Conservation (phyloP, 441 rosid genomes). For the Populus hybrid region DNA sequence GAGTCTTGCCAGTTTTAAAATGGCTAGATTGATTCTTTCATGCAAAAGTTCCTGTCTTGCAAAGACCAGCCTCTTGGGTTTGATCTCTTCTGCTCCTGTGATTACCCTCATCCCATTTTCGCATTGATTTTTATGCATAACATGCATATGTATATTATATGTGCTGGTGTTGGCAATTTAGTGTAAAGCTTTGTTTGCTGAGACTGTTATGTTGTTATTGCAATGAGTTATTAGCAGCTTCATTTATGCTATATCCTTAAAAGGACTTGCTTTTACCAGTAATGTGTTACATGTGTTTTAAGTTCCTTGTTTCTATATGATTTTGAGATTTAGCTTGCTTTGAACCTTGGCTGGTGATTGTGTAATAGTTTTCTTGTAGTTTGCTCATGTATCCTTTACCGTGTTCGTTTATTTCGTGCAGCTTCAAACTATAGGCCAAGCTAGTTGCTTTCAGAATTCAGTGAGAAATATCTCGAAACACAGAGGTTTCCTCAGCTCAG, state of each 20-base stretch:
- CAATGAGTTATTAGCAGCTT: no score
- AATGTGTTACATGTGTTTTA: neutral
- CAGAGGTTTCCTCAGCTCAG: slow-evolving; percentile 40
- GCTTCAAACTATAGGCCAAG: slow-evolving; percentile 36
- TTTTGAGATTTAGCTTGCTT: neutral
- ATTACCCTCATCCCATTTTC: slow-evolving; percentile 40
- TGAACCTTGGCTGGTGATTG: neutral
- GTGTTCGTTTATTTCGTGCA: slow-evolving; percentile 21
- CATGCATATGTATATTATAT: neutral
- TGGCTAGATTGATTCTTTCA: slow-evolving; percentile 85
- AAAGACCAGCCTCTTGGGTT: slow-evolving; percentile 61
- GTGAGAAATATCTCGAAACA: slow-evolving; percentile 39
- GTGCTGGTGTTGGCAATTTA: neutral
- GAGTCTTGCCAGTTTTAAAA: slow-evolving; percentile 25
- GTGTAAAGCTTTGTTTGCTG: neutral
- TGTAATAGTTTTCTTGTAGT: neutral
- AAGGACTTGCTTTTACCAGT: neutral
- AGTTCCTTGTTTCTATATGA: neutral
- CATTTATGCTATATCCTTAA: neutral
- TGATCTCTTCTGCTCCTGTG: slow-evolving; percentile 79
- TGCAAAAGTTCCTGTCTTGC: slow-evolving; percentile 74
- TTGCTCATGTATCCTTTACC: neutral
- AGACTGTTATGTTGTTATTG: neutral
- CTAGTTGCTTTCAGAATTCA: slow-evolving; percentile 31
- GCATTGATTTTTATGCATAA: neutral